A percentile compares a stretch with the other conserved stretches of the same genome.
Evolutionary conservation across 257 asterid species (phyloP).

Genomic region (Hygrophila difformis): DNA sequence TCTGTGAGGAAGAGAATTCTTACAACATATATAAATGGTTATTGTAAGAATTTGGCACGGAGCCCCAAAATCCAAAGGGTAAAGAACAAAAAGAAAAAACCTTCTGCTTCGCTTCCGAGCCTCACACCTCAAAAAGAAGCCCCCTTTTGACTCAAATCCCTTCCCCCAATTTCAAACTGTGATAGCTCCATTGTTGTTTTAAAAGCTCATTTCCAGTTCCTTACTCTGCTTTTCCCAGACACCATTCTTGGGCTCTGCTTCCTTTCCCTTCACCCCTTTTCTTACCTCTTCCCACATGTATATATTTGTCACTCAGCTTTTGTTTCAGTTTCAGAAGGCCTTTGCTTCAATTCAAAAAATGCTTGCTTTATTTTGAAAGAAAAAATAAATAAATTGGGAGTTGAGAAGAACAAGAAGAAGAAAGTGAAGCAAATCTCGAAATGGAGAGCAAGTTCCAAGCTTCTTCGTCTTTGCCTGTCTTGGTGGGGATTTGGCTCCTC

Average conservation of each 20-base stretch:
- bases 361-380: conserved; percentile 22
- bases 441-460: conserved; percentile 34
- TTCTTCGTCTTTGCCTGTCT: conserved; percentile 21
- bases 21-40: conserved; percentile 12
- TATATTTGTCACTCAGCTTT: conserved; percentile 25
- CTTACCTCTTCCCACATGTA: conserved; percentile 14
- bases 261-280: conserved; percentile 19
- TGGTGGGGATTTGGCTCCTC: conserved; percentile 28
- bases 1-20: conserved; percentile 21
- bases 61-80: conserved; percentile 29
- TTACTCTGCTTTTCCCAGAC: conserved; percentile 37
- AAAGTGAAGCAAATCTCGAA: no score
- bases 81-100: conserved; percentile 46
- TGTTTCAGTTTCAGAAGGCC: conserved; percentile 21
- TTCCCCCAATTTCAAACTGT: conserved; percentile 42
- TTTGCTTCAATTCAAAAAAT: conserved; percentile 16
- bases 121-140: conserved; percentile 21
- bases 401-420: conserved; percentile 1
- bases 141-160: conserved; percentile 35
- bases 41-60: conserved; percentile 22
- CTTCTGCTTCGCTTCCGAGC: conserved; percentile 26
- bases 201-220: conserved; percentile 41
- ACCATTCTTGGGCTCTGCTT: conserved; percentile 42
- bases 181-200: conserved; percentile 28
- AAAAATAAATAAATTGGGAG: conserved; percentile 4